Percentiles rank a stretch among this genome's conserved stretches.
These are phyloP conservation scores for Linderina pennispora DNA, from an alignment of 192 early-diverging fungal species.

Conservation along the genomic window DNA sequence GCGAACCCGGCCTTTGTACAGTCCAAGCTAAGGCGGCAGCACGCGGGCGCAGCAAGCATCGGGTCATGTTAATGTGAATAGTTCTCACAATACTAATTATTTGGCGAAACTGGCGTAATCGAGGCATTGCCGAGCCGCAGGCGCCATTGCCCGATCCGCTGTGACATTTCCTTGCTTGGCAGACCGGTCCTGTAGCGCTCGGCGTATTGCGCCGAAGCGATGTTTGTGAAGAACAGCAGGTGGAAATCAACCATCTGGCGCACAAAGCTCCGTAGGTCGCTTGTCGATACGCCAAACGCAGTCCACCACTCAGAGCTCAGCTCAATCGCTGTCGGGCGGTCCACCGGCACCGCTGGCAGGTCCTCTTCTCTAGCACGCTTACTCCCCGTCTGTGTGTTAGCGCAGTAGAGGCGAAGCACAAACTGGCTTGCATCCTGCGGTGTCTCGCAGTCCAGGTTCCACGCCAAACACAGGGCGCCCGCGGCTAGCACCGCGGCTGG, in stretches of 20 bases:
- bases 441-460: slow-evolving; percentile 24
- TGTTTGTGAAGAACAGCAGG: slow-evolving; percentile 33
- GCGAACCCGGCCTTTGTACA: slow-evolving; percentile 48
- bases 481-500: slow-evolving; percentile 33
- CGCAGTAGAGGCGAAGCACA: not conserved
- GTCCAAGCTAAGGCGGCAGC: slow-evolving; percentile 15
- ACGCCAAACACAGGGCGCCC: slow-evolving; percentile 38
- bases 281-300: slow-evolving; percentile 22
- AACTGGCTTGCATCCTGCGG: slow-evolving; percentile 8
- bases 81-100: too few relatives aligned
- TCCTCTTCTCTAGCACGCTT: too few relatives aligned
- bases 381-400: too few relatives aligned
- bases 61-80: too few relatives aligned
- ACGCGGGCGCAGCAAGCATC: too few relatives aligned
- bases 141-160: slow-evolving; percentile 36
- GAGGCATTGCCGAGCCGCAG: slow-evolving; percentile 14
- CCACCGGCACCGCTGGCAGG: too few relatives aligned
- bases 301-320: slow-evolving; percentile 34
- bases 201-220: slow-evolving; percentile 22
- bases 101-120: slow-evolving; percentile 10
- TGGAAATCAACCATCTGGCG: slow-evolving; percentile 48
- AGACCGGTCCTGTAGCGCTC: slow-evolving; percentile 29
- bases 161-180: slow-evolving; percentile 35
- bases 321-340: slow-evolving; percentile 11
- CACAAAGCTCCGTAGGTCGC: slow-evolving; percentile 39